Evolutionary conservation across 768 basidiomycete genomes (phyloP), one percentile per base, ranked within the genome.

Genomic region (Candolleomyces eurysporus): DNA sequence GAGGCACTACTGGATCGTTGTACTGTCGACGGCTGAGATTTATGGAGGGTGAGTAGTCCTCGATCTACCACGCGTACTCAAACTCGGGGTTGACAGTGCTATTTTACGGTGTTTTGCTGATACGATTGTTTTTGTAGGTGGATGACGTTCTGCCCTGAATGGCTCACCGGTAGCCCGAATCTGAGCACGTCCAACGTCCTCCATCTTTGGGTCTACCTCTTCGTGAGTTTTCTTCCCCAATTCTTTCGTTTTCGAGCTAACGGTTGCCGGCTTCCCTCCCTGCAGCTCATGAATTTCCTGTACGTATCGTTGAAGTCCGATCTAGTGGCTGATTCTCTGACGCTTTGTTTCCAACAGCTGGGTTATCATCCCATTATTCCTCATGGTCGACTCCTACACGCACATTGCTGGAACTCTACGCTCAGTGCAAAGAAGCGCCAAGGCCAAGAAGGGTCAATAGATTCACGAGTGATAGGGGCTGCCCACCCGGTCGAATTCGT

Each of bases 81-180:
- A n/a, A n/a, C n/a, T n/a, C n/a, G n/a, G n/a, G n/a, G n/a, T n/a
- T n/a, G n/a, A n/a, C n/a, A n/a, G n/a, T n/a, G n/a, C n/a, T n/a
- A n/a, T n/a, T n/a, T n/a, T n/a, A n/a, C n/a, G n/a, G n/a, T n/a
- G n/a, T n/a, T n/a, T n/a, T n/a, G n/a, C n/a, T n/a, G n/a, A n/a
- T n/a, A n/a, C n/a, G n/a, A n/a, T n/a, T n/a, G n/a, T n/a, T n/a
- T n/a, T n/a, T n/a, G n/a, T 62, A 88, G 87, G 32, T 92, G 87
- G 87, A 92, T 94, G 92, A 94, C 91, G 3, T 94, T 94, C 74
- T 88, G 86, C 68, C 92, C 92, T 0, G 92, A 93, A 73, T 93
- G 91, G 91, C 75, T 94, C 52, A 86, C 82, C 0, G 90, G 89
- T 19, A 89, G 84, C 67, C 84, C 86, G 0, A 90, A 81, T 70